Percentiles rank a stretch among this genome's conserved stretches.
Conservation (phyloP, 208 protist genomes). For the Blechomonas ayalai region DNA sequence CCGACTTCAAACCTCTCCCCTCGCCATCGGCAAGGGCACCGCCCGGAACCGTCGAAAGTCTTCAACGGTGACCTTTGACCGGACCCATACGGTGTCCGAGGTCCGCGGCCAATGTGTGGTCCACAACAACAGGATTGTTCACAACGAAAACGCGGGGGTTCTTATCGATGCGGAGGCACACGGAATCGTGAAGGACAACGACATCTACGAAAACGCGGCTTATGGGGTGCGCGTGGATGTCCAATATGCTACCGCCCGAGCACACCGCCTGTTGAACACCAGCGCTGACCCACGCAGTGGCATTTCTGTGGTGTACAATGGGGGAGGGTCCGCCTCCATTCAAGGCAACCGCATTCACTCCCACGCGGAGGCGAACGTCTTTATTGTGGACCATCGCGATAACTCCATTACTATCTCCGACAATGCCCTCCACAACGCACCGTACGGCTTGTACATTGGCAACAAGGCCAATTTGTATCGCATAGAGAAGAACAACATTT, state of each 20-base stretch:
- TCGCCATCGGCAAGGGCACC: too few relatives aligned
- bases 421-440: conserved; percentile 58
- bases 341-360: conserved; percentile 44
- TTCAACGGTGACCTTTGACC: too few relatives aligned
- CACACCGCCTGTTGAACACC: conserved; percentile 20
- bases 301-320: not conserved
- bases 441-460: conserved; percentile 53
- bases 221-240: conserved; percentile 65
- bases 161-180: conserved; percentile 35
- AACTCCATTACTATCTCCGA: conserved; percentile 15
- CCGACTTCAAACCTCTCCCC: too few relatives aligned
- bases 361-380: conserved; percentile 56
- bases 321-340: conserved; percentile 10
- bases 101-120: conserved; percentile 32
- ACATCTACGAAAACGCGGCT: conserved; percentile 53
- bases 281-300: not conserved
- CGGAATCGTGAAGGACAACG: conserved; percentile 58
- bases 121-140: conserved; percentile 39
- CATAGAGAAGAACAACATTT: conserved; percentile 50
- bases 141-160: conserved; percentile 61
- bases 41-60: too few relatives aligned
- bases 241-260: conserved; percentile 23
- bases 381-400: conserved; percentile 28
- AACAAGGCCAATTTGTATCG: conserved; percentile 29
- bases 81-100: too few relatives aligned